Evolutionary conservation across 148 eudicot genomes (phyloP).

Genomic region (Chenopodium formosanum): DNA sequence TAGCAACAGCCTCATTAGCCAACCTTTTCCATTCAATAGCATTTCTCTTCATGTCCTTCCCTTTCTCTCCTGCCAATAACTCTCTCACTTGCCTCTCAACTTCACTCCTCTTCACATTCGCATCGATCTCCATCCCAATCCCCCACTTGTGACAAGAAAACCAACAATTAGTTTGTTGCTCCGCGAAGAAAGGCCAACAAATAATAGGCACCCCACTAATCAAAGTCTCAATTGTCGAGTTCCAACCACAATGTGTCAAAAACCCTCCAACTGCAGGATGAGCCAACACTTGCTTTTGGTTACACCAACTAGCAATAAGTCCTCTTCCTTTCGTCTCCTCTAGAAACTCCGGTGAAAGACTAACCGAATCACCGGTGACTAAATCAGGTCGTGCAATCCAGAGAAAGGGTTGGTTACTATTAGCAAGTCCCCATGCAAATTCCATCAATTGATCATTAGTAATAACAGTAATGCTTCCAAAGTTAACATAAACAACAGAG

Average conservation of each 20-base stretch:
- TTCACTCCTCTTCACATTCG: slow-evolving; percentile 24
- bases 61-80: slow-evolving; percentile 31
- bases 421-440: slow-evolving; percentile 41
- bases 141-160: slow-evolving; percentile 32
- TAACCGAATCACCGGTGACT: slow-evolving; percentile 15
- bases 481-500: slow-evolving; percentile 30
- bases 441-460: slow-evolving; percentile 29
- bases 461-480: slow-evolving; percentile 33
- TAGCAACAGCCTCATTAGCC: slow-evolving; percentile 22
- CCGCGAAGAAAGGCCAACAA: slow-evolving; percentile 42
- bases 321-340: slow-evolving; percentile 22
- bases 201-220: slow-evolving; percentile 32
- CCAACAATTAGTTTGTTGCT: slow-evolving; percentile 40
- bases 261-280: slow-evolving; percentile 31
- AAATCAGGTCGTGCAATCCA: slow-evolving; percentile 37
- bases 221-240: slow-evolving; percentile 26
- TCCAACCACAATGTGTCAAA: slow-evolving; percentile 40
- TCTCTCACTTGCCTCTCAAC: slow-evolving; percentile 34
- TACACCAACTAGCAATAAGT: slow-evolving; percentile 27
- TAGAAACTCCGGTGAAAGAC: slow-evolving; percentile 27
- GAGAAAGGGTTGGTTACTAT: slow-evolving; percentile 28
- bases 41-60: slow-evolving; percentile 27
- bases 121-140: slow-evolving; percentile 34
- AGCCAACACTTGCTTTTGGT: slow-evolving; percentile 32
- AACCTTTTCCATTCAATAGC: slow-evolving; percentile 24